Evolutionary conservation across 495 filamentous ascomycete genomes (phyloP), one percentile per base, ranked within the genome.

Genomic region (Trichocladium uniseriatum): DNA sequence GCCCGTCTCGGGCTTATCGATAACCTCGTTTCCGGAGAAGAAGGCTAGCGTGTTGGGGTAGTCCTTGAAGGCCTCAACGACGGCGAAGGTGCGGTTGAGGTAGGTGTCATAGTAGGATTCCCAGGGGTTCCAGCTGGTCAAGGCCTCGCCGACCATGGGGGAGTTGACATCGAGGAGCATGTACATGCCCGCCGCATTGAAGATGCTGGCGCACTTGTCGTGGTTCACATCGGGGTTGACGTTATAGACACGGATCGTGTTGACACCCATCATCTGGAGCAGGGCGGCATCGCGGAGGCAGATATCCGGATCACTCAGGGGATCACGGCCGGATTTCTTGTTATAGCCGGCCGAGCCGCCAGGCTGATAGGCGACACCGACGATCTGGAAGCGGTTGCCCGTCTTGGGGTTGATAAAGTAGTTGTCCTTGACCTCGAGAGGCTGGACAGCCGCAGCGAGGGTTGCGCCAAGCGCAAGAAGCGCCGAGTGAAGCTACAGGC

Each of bases 181-280:
- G 60, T 77, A 79, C 59, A 78, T 76, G 52, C 74, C 73, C 44
- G 72, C 61, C 11, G 80, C 78, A 58, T 96, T 94, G 78, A 96
- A 97, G 63, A 95, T 90, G 49, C 81, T 86, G 24, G 80, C 88
- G 64, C 91, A 97, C 52, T 84, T 71, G 59, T 95, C 85, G 68
- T 97, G 91, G 72, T 94, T 86, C 50, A 87, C 58, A 38, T 77
- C 69, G 10, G 91, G 90, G 60, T 87, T 80, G 45, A 96, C 63
- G 74, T 95, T 97, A 75, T 97, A 97, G 8, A 92, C 79, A 52
- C 91, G 87, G 66, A 97, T 91, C 24, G 88, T 83, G 73, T 97
- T 95, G 53, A 92, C 66, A 44, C 77, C 80, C 47, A 97, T 73
- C 21, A 76, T 64, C 73, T 97, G 91, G 79, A 97, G 87, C 20